Base-by-base conservation (phyloP, 2,329 filamentous ascomycete species). In the Calonectria leucothoes region DNA sequence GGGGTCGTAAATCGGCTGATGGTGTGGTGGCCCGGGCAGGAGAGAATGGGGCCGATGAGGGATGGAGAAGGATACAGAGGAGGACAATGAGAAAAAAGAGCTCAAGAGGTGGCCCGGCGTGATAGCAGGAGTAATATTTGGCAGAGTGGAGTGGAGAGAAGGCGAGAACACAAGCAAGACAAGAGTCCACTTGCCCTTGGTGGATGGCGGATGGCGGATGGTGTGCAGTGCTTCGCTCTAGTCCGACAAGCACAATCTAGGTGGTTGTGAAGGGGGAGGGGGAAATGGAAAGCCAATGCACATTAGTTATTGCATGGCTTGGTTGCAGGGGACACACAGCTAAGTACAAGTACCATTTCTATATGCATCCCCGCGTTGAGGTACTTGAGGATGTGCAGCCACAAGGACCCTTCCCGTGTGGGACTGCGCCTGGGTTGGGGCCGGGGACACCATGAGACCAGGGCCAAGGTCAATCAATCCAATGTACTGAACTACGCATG, bases 311-410 rank as follows among this genome's bases (percentile, higher is more conserved):
- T n/a, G 49, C 23, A 52, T 5, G 23, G 25, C 55, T 61, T 35
- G 55, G 33, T 23, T 37, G 55, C 33, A 37, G 55, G n/a, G 59
- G 49, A 52, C 49, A 31, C 20, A 33, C 59, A 25, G 59, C n/a
- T 23, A 48, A 48, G 59, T 48, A 64, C 45, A 67, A 37, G 69
- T 71, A 71, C 64, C 55, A 11, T 64, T 68, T 68, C 45, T 27
- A 64, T 68, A 45, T 29, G 14, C 8, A 20, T 29, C 45, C 33
- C 55, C 25, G 33, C 45, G n/a, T 14, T n/a, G 14, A 35, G 61
- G 39, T 61, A 66, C 69, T 37, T 71, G 25, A 33, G 20, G 55
- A 35, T 29, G 25, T 49, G 61, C 51, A 61, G 48, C 33, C 55
- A 37, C 55, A 63, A 12, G 51, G 37, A 51, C 42, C 51, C 63